Conservation (phyloP, 805 yeast species). For the Sugiyamaella valdiviana region DNA sequence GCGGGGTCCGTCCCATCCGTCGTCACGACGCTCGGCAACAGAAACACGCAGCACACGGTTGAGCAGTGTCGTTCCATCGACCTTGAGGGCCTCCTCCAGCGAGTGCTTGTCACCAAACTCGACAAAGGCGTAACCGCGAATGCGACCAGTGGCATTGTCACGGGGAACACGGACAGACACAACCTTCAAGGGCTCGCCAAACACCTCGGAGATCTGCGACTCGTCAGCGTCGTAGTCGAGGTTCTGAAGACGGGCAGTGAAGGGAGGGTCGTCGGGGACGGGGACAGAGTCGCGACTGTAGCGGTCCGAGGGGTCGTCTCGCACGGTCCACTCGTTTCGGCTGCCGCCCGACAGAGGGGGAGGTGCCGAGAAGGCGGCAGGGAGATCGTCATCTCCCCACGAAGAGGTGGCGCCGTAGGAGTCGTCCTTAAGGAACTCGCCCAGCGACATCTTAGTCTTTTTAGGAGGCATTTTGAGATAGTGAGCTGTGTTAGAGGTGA, state of each 20-base stretch:
- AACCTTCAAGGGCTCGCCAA: constrained; percentile 41
- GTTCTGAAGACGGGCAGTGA: constrained; percentile 80
- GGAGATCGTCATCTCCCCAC: constrained; percentile 78
- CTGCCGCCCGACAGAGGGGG: constrained; percentile 21
- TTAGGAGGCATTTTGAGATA: constrained; percentile 50
- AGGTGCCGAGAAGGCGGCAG: constrained; percentile 4
- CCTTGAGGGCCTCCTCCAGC: constrained; percentile 64
- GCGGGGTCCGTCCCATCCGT: constrained; percentile 37
- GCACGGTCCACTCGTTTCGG: constrained; percentile 26
- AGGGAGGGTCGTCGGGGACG: constrained; percentile 88
- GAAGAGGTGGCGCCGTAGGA: constrained; percentile 32
- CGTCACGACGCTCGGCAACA: constrained; percentile 59
- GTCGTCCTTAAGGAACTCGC: constrained; percentile 35
- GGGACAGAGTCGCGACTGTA: constrained; percentile 58
- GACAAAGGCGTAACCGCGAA: constrained; percentile 85
- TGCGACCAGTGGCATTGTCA: constrained; percentile 58
- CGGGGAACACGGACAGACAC: constrained; percentile 69
- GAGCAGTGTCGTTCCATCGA: constrained; percentile 64
- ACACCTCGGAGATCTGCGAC: constrained; percentile 37
- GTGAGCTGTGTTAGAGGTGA: too few species aligned
- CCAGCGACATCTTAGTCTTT: constrained; percentile 77
- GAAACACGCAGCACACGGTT: constrained; percentile 65
- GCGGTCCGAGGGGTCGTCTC: constrained; percentile 26
- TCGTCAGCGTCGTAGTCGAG: constrained; percentile 79
- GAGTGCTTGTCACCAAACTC: constrained; percentile 80